A percentile compares a stretch with the other conserved stretches of the same genome.
Conservation (phyloP, 2,329 filamentous ascomycete genomes). For the Trichoderma hamatum region DNA sequence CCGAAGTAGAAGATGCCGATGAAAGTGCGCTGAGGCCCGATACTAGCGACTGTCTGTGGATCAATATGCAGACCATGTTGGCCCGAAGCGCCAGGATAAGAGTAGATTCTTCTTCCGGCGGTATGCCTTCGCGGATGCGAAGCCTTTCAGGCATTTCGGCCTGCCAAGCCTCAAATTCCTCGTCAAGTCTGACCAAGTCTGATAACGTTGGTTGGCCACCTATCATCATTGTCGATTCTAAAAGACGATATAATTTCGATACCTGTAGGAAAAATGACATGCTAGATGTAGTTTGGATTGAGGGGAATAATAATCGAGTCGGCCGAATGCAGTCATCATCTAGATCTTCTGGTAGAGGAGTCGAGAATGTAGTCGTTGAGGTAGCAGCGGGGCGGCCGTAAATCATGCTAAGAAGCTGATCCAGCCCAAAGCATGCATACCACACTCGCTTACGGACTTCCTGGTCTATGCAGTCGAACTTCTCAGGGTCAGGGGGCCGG, state of each 20-base stretch:
- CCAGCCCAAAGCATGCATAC: slow-evolving; percentile 21
- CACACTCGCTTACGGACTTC: slow-evolving; percentile 20
- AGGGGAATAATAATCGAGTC: neutral
- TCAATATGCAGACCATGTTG: slow-evolving; percentile 18
- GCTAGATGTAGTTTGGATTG: slow-evolving; percentile 1
- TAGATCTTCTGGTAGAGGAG: slow-evolving; percentile 15
- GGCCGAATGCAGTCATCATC: slow-evolving; percentile 23
- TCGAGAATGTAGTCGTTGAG: slow-evolving; percentile 4
- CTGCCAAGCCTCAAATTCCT: slow-evolving; percentile 16
- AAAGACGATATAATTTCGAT: slow-evolving; percentile 14
- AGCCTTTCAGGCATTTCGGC: slow-evolving; percentile 3
- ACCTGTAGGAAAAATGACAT: slow-evolving; percentile 20
- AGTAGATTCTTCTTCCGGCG: neutral
- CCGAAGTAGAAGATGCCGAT: neutral
- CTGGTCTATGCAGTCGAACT: slow-evolving; percentile 15
- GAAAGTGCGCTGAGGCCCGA: slow-evolving; percentile 15
- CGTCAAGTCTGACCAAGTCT: slow-evolving; percentile 14
- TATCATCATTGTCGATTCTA: slow-evolving; percentile 3
- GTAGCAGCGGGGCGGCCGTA: slow-evolving; percentile 21
- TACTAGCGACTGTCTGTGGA: slow-evolving; percentile 14
- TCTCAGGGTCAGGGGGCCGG: neutral
- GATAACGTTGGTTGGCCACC: slow-evolving; percentile 8
- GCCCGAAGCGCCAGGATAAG: slow-evolving; percentile 15
- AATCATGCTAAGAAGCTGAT: slow-evolving; percentile 22
- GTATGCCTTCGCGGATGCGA: neutral